Conservation (phyloP, 2,329 filamentous ascomycete species). For the Byssochlamys sp. region DNA sequence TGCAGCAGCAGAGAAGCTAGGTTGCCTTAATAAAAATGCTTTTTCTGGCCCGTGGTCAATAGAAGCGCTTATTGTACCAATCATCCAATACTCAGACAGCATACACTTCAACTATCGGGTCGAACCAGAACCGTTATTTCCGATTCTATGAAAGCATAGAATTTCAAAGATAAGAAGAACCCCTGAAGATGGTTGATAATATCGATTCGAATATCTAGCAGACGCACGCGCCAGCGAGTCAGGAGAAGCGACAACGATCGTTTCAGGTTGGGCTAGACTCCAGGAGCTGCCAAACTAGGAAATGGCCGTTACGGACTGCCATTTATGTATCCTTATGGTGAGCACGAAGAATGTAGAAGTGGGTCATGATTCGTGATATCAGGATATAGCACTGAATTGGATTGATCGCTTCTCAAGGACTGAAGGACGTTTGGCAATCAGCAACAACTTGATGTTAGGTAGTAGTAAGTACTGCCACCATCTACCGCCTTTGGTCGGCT, state of each 20-base stretch:
- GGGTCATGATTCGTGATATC: too few relatives aligned
- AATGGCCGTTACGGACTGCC: background rate
- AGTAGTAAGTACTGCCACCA: too few relatives aligned
- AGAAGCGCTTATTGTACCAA: background rate
- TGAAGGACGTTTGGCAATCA: too few relatives aligned
- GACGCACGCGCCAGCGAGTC: background rate
- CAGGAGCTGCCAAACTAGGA: background rate
- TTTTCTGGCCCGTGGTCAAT: background rate
- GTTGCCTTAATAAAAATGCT: background rate
- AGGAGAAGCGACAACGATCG: background rate
- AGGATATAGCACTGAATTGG: too few relatives aligned
- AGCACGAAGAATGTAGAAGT: background rate
- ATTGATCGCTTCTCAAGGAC: too few relatives aligned
- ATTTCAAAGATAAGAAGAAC: too few relatives aligned
- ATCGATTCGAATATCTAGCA: background rate
- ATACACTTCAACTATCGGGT: too few relatives aligned
- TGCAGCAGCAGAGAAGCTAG: background rate
- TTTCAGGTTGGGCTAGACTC: background rate
- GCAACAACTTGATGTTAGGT: too few relatives aligned
- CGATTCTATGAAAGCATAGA: too few relatives aligned
- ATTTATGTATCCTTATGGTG: background rate
- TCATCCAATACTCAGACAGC: background rate
- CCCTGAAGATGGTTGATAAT: too few relatives aligned
- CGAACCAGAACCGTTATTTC: too few relatives aligned
- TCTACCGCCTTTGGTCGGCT: too few relatives aligned